Conservation (phyloP, 257 asterid species). For the Przewalskia tangutica region DNA sequence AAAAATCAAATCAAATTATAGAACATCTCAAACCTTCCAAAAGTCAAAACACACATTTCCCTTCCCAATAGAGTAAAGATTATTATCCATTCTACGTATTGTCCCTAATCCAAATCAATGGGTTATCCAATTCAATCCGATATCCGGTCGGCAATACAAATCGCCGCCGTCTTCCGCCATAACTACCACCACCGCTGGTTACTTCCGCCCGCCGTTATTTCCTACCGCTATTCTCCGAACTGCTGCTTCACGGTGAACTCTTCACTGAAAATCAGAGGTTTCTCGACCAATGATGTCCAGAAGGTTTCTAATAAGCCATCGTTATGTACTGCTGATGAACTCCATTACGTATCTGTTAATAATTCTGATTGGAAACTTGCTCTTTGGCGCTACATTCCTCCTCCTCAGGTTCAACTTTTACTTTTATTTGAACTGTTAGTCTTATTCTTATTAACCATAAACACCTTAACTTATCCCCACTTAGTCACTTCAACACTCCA, state of each 20-base stretch:
- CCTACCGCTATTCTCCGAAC: conserved; percentile 23
- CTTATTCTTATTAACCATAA: too few relatives aligned
- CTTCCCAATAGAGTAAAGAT: background rate
- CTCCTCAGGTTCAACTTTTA: conserved; percentile 44
- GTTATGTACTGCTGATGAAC: conserved; percentile 92
- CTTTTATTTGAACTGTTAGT: background rate
- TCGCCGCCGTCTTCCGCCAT: conserved; percentile 53
- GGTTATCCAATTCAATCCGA: conserved; percentile 31
- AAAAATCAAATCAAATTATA: background rate
- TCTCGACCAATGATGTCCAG: conserved; percentile 31
- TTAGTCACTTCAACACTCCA: too few relatives aligned
- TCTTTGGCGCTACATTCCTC: conserved; percentile 89
- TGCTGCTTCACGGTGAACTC: conserved; percentile 9
- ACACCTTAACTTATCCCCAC: too few relatives aligned
- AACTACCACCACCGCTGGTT: conserved; percentile 22
- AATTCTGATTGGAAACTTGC: conserved; percentile 75
- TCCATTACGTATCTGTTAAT: conserved; percentile 67
- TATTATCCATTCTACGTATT: too few relatives aligned
- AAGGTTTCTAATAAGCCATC: conserved; percentile 53
- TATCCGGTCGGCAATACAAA: conserved; percentile 49
- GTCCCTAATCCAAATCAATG: background rate
- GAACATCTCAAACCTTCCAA: background rate
- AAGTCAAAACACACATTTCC: background rate
- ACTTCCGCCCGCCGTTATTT: conserved; percentile 26
- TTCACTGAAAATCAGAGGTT: conserved; percentile 24